Evolutionary conservation across 805 yeast genomes (phyloP).

Genomic region (Starmera caribaea): DNA sequence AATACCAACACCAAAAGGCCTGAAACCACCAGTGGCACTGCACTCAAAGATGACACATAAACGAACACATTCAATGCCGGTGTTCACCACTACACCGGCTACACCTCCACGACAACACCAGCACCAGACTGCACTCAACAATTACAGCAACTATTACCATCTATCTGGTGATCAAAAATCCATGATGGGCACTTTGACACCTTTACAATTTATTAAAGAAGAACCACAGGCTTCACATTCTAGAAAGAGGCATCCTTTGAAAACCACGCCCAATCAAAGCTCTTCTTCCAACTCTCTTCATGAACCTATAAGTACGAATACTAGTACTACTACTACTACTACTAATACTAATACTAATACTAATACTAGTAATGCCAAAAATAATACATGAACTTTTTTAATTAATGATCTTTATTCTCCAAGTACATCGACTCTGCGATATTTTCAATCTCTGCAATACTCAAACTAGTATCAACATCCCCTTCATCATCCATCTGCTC

Average conservation of each 20-base stretch:
- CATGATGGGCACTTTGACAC: conserved; percentile 18
- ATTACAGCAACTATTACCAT: no score
- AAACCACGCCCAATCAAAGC: conserved; percentile 1
- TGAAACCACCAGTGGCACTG: conserved; percentile 58
- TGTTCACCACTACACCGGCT: conserved; percentile 23
- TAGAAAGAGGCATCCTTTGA: conserved; percentile 17
- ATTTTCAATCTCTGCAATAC: conserved; percentile 45
- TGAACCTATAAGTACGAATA: no score
- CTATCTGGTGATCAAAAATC: conserved; percentile 6
- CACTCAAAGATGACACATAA: conserved; percentile 42
- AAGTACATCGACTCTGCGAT: conserved; percentile 42
- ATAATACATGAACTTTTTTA: background rate
- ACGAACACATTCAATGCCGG: conserved; percentile 32
- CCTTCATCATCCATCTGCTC: conserved; percentile 39
- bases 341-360: no score
- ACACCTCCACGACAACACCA: conserved; percentile 1
- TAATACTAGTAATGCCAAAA: background rate
- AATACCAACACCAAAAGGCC: conserved; percentile 21
- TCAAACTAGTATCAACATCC: conserved; percentile 31
- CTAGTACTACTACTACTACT: no score
- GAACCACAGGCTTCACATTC: conserved; percentile 11
- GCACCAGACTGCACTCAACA: no score
- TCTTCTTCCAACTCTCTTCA: no score
- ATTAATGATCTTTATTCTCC: conserved; percentile 3
- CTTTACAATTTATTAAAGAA: conserved; percentile 20